Evolutionary conservation across 805 yeast species (phyloP).

Genomic region (Saturnispora halmiae): DNA sequence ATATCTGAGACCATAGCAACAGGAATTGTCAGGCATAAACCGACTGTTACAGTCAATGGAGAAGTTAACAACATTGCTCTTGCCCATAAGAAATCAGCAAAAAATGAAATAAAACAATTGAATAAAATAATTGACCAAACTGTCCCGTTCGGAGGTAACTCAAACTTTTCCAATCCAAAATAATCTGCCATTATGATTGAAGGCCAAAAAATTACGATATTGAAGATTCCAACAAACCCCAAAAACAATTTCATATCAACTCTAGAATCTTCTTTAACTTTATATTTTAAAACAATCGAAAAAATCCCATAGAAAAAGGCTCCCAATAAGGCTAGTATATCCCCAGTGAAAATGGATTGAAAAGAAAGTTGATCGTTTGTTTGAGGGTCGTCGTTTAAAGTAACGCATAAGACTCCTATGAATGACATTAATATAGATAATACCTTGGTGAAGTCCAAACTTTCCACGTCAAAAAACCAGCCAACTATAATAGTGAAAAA

Average conservation of each 20-base stretch:
- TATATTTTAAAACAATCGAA: conserved; percentile 71
- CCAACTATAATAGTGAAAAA: conserved; percentile 88
- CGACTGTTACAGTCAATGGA: conserved; percentile 93
- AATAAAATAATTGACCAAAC: conserved; percentile 45
- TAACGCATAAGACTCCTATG: conserved; percentile 71
- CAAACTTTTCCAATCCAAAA: conserved; percentile 60
- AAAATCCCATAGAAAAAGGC: conserved; percentile 90
- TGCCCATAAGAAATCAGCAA: conserved; percentile 94
- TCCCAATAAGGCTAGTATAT: conserved; percentile 68
- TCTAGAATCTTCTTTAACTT: conserved; percentile 62
- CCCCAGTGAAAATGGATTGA: conserved; percentile 46
- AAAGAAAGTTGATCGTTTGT: conserved; percentile 20
- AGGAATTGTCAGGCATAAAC: conserved; percentile 87
- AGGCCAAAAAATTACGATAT: conserved; percentile 75
- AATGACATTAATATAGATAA: conserved; percentile 64
- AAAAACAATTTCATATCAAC: conserved; percentile 83
- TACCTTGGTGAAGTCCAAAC: conserved; percentile 53
- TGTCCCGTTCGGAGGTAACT: conserved; percentile 48
- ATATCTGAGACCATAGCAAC: conserved; percentile 90
- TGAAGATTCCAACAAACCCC: conserved; percentile 89
- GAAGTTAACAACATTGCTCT: conserved; percentile 87
- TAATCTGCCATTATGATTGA: conserved; percentile 55
- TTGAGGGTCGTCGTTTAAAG: conserved; percentile 49
- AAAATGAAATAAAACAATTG: conserved; percentile 71
- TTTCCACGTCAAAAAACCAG: conserved; percentile 59